Percentiles rank a stretch among this genome's conserved stretches.
These are phyloP conservation scores for Neostapfia colusana DNA, from an alignment of 176 grass and related monocot genomes.

Conservation along the genomic window DNA sequence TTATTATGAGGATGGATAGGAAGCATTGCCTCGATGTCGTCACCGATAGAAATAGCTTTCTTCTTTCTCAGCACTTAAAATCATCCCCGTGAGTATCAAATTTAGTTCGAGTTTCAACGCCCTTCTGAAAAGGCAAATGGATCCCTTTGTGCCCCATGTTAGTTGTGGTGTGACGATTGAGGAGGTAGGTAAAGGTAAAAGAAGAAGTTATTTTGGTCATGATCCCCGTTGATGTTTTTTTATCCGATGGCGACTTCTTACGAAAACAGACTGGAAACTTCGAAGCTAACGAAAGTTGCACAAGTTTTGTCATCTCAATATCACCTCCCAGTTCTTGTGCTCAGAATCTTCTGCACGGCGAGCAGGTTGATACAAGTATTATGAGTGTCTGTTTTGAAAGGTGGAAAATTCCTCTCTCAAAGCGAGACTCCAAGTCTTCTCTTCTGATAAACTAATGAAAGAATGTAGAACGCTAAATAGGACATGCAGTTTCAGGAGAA, in stretches of 20 bases:
- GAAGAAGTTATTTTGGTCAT: background rate
- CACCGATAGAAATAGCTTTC: background rate
- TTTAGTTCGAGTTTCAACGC: background rate
- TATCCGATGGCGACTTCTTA: background rate
- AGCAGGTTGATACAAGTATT: conserved; percentile 8
- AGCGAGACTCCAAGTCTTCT: background rate
- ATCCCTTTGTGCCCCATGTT: background rate
- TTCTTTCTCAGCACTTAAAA: background rate
- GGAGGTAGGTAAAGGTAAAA: background rate
- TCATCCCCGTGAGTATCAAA: background rate
- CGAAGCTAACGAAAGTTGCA: too few species aligned
- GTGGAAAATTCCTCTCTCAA: conserved; percentile 1
- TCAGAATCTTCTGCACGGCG: conserved; percentile 8
- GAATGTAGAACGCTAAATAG: background rate
- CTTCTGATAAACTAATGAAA: conserved; percentile 3
- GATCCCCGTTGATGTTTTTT: background rate
- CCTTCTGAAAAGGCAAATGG: background rate
- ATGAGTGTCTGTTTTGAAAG: conserved; percentile 1
- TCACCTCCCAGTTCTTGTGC: background rate
- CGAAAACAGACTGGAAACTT: background rate
- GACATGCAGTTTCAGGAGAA: conserved; percentile 12
- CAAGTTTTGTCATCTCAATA: conserved; percentile 7
- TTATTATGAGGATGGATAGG: background rate
- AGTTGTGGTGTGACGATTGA: background rate
- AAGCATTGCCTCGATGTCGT: too few species aligned